Conservation (phyloP, 345 rosid species). For the Salix koriyanagi region DNA sequence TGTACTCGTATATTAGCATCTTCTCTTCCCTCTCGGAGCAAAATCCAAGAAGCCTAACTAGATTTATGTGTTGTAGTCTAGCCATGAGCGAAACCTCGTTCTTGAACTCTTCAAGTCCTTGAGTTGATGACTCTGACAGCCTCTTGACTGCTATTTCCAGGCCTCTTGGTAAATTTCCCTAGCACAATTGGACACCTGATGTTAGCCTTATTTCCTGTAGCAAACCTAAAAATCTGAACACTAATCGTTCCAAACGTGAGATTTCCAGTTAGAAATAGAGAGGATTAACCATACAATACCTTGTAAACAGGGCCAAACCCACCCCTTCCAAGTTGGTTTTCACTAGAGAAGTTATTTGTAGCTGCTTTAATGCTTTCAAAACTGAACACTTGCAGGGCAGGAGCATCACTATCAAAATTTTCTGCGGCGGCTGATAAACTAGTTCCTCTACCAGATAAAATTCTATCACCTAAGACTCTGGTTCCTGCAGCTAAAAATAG, state of each 20-base stretch:
- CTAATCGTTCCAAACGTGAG: no score
- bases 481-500: neutral
- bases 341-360: conserved; percentile 32
- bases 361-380: conserved; percentile 27
- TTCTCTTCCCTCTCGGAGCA: conserved; percentile 36
- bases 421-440: neutral
- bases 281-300: conserved; percentile 9
- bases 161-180: conserved; percentile 29
- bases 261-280: no score
- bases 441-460: neutral
- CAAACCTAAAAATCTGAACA: no score
- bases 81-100: conserved; percentile 38
- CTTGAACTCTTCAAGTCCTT: conserved; percentile 37
- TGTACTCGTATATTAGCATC: conserved; percentile 36
- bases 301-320: conserved; percentile 46
- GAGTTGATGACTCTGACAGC: conserved; percentile 34
- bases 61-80: conserved; percentile 42
- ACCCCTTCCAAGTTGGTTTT: conserved; percentile 41
- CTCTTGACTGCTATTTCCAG: conserved; percentile 47
- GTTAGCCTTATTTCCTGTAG: no score
- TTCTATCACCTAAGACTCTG: no score
- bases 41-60: conserved; percentile 30
- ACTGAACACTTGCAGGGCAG: conserved; percentile 23
- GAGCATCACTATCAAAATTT: conserved; percentile 13
- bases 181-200: neutral